Evolutionary conservation across 148 eudicot species (phyloP), one percentile per base, ranked within the genome.

Genomic region (Rhododendron mucronatum): DNA sequence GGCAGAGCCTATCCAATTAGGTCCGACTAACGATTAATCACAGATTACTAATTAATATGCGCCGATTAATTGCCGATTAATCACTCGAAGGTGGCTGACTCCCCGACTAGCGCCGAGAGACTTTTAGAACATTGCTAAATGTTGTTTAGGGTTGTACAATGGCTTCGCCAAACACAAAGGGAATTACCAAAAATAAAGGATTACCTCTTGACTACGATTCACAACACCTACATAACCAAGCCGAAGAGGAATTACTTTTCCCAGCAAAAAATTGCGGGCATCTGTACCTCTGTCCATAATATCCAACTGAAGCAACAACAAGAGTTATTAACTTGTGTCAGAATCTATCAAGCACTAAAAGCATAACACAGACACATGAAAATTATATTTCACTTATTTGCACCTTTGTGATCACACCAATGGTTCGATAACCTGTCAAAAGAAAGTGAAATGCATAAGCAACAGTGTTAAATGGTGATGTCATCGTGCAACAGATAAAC

Each of bases 231-330:
- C 90, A 87, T 93, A 96, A 76, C 98, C 98, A 91, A 96, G 98
- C 65, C 94, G 93, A 85, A 96, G 94, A 61, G 98, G 98, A 80
- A 96, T 90, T 55, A 95, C 98, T 94, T 96, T 94, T 78, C 98
- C 98, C 13, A 96, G 94, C 93, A 96, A 90, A 83, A 96, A 95
- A 76, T 96, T 94, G 85, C 95, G 92, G 57, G 98, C 98, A 94
- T 96, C 98, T 61, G 98, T 96, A 35, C 98, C 98, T 88, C 98
- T 91, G 85, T 96, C 98, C 98, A 96, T 96, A 33, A 96, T 96
- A 87, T 96, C 98, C 82, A 96, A 89, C 98, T 96, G 89, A 87
- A 88, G 85, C 65, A 88, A 83, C 87, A 85, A 59, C 2, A 86
- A 50, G 80, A 80, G 65, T 45, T 21, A n/a, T 45, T 45, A 41